phyloP scores from a whole-genome alignment of 371 early-diverging fungal genomes.

The Haplosporangium sp. region DNA sequence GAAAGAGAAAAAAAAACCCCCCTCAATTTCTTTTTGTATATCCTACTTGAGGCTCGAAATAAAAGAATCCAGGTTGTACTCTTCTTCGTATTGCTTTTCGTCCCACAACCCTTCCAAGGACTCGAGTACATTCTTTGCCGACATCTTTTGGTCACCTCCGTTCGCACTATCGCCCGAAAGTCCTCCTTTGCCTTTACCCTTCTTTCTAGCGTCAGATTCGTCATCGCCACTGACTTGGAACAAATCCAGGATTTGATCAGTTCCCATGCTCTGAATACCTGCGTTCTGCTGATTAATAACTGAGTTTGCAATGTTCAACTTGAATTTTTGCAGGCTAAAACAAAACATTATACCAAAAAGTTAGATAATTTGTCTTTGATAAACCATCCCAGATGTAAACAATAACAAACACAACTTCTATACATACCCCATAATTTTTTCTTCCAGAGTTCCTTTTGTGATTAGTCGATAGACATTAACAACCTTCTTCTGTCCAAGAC shows the following conservation, averaged over 20 bases:
- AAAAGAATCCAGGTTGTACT: constrained; percentile 86
- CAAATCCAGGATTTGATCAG: constrained; percentile 93
- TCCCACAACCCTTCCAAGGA: constrained; percentile 93
- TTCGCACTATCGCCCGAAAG: constrained; percentile 12
- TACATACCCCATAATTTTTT: constrained; percentile 92
- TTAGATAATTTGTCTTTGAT: not conserved
- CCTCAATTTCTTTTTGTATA: not conserved
- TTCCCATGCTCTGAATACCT: constrained; percentile 93
- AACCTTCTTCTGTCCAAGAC: constrained; percentile 97
- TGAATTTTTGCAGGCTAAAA: constrained; percentile 96
- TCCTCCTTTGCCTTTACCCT: constrained; percentile 40
- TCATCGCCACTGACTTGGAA: constrained; percentile 76
- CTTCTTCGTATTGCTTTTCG: constrained; percentile 94
- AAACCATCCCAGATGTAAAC: too few relatives aligned
- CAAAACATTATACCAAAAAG: not conserved
- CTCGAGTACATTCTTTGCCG: constrained; percentile 86
- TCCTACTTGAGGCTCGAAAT: constrained; percentile 75
- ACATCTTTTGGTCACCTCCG: constrained; percentile 57
- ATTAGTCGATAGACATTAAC: constrained; percentile 97
- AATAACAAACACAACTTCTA: too few relatives aligned
- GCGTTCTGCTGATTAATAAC: constrained; percentile 98
- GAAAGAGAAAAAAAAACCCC: too few relatives aligned
- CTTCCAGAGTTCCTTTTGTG: constrained; percentile 92
- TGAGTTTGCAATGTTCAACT: constrained; percentile 97
- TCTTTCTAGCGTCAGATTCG: constrained; percentile 54